Evolutionary conservation across 306 rosid genomes (phyloP).

Genomic region (Vigna reflexopilosa): DNA sequence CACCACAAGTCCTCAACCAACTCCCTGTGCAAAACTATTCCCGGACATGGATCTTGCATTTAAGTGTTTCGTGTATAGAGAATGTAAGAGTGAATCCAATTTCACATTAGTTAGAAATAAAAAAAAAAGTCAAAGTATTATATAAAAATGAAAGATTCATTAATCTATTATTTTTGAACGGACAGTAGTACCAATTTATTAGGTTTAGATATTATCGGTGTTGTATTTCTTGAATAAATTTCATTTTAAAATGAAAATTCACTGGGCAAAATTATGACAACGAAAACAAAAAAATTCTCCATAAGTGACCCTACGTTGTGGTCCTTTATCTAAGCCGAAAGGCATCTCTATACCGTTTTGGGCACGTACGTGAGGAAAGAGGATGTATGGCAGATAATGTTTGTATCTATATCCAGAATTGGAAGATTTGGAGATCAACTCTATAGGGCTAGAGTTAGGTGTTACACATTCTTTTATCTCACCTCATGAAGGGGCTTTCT

Average conservation of each 20-base stretch:
- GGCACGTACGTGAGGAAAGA: background rate
- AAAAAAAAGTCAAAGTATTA: too few species aligned
- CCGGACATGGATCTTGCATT: background rate
- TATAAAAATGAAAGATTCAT: too few species aligned
- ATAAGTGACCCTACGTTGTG: background rate
- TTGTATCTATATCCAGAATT: background rate
- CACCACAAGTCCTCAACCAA: background rate
- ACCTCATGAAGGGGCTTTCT: too few species aligned
- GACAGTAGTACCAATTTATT: too few species aligned
- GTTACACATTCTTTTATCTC: background rate
- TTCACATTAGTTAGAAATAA: too few species aligned
- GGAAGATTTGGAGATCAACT: slow-evolving; percentile 18
- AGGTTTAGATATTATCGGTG: too few species aligned
- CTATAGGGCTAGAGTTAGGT: background rate
- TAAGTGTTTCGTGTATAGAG: background rate
- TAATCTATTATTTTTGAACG: too few species aligned
- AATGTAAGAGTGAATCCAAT: too few species aligned
- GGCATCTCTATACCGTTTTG: background rate
- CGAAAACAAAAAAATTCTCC: too few species aligned
- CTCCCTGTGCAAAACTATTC: background rate
- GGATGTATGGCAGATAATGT: background rate
- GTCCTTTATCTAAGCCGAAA: background rate
- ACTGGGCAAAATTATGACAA: background rate
- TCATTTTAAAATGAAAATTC: too few species aligned
- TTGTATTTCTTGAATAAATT: too few species aligned